Base-by-base conservation (phyloP, 2,329 filamentous ascomycete genomes). In the Fusarium buxicola region DNA sequence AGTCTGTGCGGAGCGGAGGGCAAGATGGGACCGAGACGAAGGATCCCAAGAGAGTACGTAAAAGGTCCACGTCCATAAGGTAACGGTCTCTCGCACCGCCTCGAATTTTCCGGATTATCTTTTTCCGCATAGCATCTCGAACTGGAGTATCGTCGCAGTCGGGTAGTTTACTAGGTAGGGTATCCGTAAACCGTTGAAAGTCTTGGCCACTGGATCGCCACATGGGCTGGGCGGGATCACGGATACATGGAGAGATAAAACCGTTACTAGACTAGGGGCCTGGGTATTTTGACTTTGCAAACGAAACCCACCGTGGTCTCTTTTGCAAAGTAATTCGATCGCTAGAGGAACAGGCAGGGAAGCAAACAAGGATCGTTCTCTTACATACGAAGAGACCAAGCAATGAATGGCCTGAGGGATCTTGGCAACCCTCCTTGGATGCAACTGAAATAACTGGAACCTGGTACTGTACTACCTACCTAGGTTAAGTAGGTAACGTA, bases 221-320 rank as follows among this genome's bases (percentile, higher is more conserved):
- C 52, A 55, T 55, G 38, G 52, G 45, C 47, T 15, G 28, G 11
- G 12, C 36, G 12, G 41, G 41, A 24, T 34, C 39, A 43, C 32
- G 24, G 52, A 43, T 43, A 35, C 36, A 43, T n/a, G n/a, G 34
- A 55, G 25, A 55, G 16, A 24, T 18, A 43, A 24, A 28, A 36
- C 16, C 21, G 21, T 6, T 21, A 21, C 21, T 21, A 4, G 21
- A 21, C 21, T 21, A 4, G 21, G 21, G 21, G 6, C 21, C 21
- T 21, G 21, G 21, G 4, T 21, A 21, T 21, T 21, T 21, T 21
- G 21, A 16, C 10, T 21, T 32, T 13, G 21, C 36, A 24, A 25
- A 4, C 18, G 36, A 12, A 36, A 41, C n/a, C n/a, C n/a, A 8
- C 11, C 5, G 21, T 21, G 21, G 21, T 21, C 21, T 6, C 21